Conservation (phyloP, 1,284 basidiomycete genomes). For the Inonotus hispidus region DNA sequence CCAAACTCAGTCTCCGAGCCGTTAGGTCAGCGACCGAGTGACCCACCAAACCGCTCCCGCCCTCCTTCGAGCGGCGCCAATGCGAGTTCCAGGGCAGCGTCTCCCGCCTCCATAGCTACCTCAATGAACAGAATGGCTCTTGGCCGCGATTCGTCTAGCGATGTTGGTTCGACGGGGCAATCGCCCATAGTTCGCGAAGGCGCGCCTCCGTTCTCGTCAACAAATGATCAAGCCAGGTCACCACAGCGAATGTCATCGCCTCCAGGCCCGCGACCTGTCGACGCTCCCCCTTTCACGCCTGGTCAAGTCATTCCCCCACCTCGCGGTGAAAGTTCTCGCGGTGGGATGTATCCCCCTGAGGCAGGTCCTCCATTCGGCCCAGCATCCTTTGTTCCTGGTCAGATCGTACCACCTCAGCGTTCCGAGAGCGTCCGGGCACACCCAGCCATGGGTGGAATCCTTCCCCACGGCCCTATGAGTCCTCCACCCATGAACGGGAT, state of each 20-base stretch:
- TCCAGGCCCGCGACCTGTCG: slow-evolving; percentile 5
- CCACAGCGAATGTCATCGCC: slow-evolving; percentile 3
- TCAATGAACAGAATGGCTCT: slow-evolving; percentile 12
- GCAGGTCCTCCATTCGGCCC: slow-evolving; percentile 6
- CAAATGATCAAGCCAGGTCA: not conserved
- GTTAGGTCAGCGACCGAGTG: slow-evolving; percentile 20
- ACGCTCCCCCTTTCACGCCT: slow-evolving; percentile 15
- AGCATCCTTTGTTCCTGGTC: slow-evolving; percentile 27
- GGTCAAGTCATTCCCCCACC: slow-evolving; percentile 27
- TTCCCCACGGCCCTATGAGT: slow-evolving; percentile 12
- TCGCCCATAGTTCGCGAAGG: not conserved
- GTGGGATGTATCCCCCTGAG: slow-evolving; percentile 12
- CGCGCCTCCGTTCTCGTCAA: slow-evolving; percentile 13
- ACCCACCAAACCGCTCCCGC: slow-evolving; percentile 19
- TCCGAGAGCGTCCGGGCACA: slow-evolving; percentile 35
- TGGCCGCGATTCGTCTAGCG: slow-evolving; percentile 5
- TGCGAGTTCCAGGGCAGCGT: slow-evolving; percentile 22
- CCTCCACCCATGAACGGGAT: slow-evolving; percentile 8
- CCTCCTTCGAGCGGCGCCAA: not conserved
- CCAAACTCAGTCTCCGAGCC: slow-evolving; percentile 16
- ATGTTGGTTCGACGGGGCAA: not conserved
- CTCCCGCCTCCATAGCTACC: slow-evolving; percentile 24
- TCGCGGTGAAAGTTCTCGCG: slow-evolving; percentile 15
- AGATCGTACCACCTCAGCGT: slow-evolving; percentile 37
- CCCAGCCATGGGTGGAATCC: slow-evolving; percentile 17